These are phyloP conservation scores for Cyberlindnera lachancei DNA, from an alignment of 805 yeast species.

Conservation along the genomic window DNA sequence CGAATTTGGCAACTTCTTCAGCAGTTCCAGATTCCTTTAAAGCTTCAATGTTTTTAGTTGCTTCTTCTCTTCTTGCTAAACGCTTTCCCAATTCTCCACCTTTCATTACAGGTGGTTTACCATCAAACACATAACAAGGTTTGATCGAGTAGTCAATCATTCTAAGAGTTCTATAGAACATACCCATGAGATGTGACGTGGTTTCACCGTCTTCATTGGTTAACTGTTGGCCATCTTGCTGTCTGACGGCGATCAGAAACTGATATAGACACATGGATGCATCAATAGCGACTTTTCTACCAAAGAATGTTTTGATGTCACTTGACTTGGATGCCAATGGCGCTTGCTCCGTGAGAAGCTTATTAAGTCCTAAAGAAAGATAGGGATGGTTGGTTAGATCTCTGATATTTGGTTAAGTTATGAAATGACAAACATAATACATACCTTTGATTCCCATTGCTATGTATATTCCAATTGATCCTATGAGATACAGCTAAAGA, in stretches of 20 bases:
- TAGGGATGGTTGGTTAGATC: too few relatives aligned
- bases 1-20: slow-evolving; percentile 68
- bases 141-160: slow-evolving; percentile 90
- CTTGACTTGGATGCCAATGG: slow-evolving; percentile 70
- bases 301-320: slow-evolving; percentile 81
- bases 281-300: slow-evolving; percentile 93
- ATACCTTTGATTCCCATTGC: slow-evolving; percentile 46
- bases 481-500: too few relatives aligned
- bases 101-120: slow-evolving; percentile 92
- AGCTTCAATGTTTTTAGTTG: slow-evolving; percentile 65
- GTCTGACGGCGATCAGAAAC: slow-evolving; percentile 92
- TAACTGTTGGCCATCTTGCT: slow-evolving; percentile 91
- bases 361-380: slow-evolving; percentile 75
- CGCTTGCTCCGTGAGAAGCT: slow-evolving; percentile 82
- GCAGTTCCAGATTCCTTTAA: slow-evolving; percentile 74
- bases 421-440: slow-evolving; percentile 6
- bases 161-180: slow-evolving; percentile 87
- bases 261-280: slow-evolving; percentile 97
- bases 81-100: slow-evolving; percentile 91
- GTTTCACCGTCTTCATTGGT: slow-evolving; percentile 88
- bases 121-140: slow-evolving; percentile 96
- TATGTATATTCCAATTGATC: background rate
- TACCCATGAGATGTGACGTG: slow-evolving; percentile 90
- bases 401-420: too few relatives aligned
- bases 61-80: slow-evolving; percentile 71